Base-by-base conservation (phyloP, 768 basidiomycete species). In the Mycena galericulata region DNA sequence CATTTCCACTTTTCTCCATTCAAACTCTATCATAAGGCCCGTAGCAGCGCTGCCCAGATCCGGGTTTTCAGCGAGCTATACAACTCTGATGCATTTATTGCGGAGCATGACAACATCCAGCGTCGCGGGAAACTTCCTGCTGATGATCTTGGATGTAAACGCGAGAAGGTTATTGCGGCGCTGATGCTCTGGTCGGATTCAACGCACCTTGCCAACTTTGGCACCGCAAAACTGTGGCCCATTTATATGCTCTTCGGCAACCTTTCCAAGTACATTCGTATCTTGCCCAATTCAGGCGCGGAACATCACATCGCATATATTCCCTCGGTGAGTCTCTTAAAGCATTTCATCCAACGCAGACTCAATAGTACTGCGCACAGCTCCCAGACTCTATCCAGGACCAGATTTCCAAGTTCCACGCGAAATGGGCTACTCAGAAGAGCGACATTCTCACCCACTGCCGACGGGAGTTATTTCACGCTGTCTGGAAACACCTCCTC, bases 291-390 rank as follows among this genome's bases (percentile, higher is more conserved):
- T 27, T 24, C 65, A 59, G 11, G 69, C 56, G 50, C 69, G 64
- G 30, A 74, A 65, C 54, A 79, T 36, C 80, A 80, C 55, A 4
- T 83, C 17, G 80, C 76, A 6, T 82, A 81, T 63, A 75, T 84
- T 51, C 78, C 78, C 0, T 73, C 73, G n/a, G 79, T 80, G 58
- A 51, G 75, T 65, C 32, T 22, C 43, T n/a, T 36, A 18, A 18
- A 30, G 20, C 14, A 26, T 38, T 12, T 27, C 26, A 10, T 46
- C 4, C 43, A 7, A 17, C 11, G 46, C 7, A 15, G 12, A 18
- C 26, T 50, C 34, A 36, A 36, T 36, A 36, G 34, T 36, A 36
- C 34, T 38, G 27, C 15, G 17, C 14, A 18, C 29, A 80, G 75
- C 73, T 81, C 4, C 78, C 77, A 0, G 77, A 78, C 36, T 51